Percentiles rank a stretch among this genome's conserved stretches.
Conservation (phyloP, 75 land plant species). For the Cryptomeria japonica region DNA sequence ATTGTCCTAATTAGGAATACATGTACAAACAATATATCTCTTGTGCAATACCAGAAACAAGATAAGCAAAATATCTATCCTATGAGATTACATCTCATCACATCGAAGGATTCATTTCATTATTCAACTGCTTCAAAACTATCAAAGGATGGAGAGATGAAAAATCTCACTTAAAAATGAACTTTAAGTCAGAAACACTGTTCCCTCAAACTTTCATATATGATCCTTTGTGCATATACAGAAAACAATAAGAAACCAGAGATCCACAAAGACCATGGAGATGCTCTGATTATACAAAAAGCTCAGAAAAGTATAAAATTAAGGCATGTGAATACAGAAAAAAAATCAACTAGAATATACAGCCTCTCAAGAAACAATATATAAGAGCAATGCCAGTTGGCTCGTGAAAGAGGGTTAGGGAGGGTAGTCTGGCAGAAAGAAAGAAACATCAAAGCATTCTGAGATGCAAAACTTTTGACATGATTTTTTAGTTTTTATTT, state of each 20-base stretch:
- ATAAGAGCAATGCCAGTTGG: neutral
- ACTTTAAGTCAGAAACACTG: neutral
- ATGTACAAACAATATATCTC: neutral
- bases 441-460: neutral
- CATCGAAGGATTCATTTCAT: neutral
- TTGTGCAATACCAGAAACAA: neutral
- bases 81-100: neutral
- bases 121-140: neutral
- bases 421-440: neutral
- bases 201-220: neutral
- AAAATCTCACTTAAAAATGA: neutral
- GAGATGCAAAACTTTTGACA: neutral
- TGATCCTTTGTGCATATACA: neutral
- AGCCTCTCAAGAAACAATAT: neutral
- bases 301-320: neutral
- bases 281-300: neutral
- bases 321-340: neutral
- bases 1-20: neutral
- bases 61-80: neutral
- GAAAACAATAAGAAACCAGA: neutral
- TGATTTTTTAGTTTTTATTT: neutral
- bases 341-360: neutral
- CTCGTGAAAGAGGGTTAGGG: neutral
- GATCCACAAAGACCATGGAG: neutral
- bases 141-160: neutral